phyloP scores from a whole-genome alignment of 305 asterid species.

The Fraxinus latifolia region DNA sequence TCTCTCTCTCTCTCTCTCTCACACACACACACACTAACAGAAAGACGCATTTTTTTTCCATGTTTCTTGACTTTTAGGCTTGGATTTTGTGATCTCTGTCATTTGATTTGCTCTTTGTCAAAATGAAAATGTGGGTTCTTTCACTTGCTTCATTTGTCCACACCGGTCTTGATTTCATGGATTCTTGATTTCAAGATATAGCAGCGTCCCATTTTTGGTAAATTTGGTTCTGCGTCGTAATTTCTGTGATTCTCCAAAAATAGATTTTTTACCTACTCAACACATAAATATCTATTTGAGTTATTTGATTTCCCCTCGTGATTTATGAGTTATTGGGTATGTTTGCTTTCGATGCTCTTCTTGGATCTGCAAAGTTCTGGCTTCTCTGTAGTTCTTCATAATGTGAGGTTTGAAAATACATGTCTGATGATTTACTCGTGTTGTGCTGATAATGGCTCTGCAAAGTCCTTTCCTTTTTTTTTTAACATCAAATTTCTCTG shows the following conservation, averaged over 20 bases:
- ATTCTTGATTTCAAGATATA: constrained; percentile 2
- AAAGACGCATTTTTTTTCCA: not conserved
- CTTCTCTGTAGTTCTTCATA: constrained; percentile 10
- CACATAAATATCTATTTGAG: constrained; percentile 5
- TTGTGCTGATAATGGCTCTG: constrained; percentile 15
- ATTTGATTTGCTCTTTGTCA: constrained; percentile 25
- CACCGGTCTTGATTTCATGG: constrained; percentile 21
- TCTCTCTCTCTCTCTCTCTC: not conserved
- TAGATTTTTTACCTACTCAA: constrained; percentile 11
- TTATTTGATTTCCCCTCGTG: constrained; percentile 25
- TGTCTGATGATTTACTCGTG: constrained; percentile 9
- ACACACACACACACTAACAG: not conserved
- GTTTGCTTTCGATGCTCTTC: constrained; percentile 4
- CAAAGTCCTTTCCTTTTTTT: constrained; percentile 11
- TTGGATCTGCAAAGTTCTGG: constrained; percentile 40
- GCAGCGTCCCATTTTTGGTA: not conserved
- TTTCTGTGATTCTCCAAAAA: constrained; percentile 22
- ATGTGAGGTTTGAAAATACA: constrained; percentile 17
- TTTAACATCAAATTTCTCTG: not conserved
- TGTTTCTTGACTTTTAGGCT: not conserved
- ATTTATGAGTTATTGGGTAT: constrained; percentile 15
- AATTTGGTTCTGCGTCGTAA: constrained; percentile 26
- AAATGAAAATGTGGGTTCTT: constrained; percentile 26
- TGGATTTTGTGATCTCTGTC: constrained; percentile 29
- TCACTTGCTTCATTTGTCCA: constrained; percentile 19